Evolutionary conservation across 1,139 yeast species (phyloP).

Genomic region (Wickerhamomyces sp.): DNA sequence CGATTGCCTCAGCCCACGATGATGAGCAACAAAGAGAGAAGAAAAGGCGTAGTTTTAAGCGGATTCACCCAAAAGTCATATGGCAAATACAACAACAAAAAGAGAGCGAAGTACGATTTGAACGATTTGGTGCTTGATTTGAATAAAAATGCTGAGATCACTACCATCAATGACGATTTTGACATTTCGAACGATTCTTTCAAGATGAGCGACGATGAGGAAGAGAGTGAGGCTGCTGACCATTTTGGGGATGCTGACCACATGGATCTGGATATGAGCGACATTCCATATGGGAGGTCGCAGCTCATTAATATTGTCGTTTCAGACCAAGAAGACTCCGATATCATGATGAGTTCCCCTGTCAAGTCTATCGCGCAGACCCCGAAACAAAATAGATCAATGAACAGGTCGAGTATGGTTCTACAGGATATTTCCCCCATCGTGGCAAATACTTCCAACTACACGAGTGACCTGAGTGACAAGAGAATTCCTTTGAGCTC

Average conservation of each 20-base stretch:
- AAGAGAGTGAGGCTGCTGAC: conserved; percentile 1
- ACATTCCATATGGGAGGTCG: conserved; percentile 15
- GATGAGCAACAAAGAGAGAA: conserved; percentile 20
- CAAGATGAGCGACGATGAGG: conserved; percentile 18
- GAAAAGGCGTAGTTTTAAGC: conserved; percentile 20
- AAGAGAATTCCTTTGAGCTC: conserved; percentile 17
- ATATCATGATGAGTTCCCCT: conserved; percentile 14
- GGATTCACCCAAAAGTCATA: conserved; percentile 15
- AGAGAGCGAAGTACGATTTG: conserved; percentile 18
- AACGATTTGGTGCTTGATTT: conserved; percentile 18
- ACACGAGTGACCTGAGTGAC: conserved; percentile 11
- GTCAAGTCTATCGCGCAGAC: conserved; percentile 4
- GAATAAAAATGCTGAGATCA: conserved; percentile 3
- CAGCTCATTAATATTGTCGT: conserved; percentile 18
- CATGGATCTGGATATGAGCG: conserved; percentile 11
- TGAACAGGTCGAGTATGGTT: conserved; percentile 4
- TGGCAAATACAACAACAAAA: conserved; percentile 19
- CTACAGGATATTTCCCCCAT: conserved; percentile 18
- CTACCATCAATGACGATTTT: conserved; percentile 6
- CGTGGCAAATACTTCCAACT: conserved; percentile 6
- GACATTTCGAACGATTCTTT: conserved; percentile 21
- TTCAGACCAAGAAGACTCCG: conserved; percentile 21
- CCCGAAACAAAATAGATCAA: background rate
- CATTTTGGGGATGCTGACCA: conserved; percentile 3
- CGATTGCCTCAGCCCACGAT: conserved; percentile 2